A percentile compares a stretch with the other conserved stretches of the same genome.
These are phyloP conservation scores for Leucocoprinus leucothites DNA, from an alignment of 768 basidiomycete species.

Conservation along the genomic window DNA sequence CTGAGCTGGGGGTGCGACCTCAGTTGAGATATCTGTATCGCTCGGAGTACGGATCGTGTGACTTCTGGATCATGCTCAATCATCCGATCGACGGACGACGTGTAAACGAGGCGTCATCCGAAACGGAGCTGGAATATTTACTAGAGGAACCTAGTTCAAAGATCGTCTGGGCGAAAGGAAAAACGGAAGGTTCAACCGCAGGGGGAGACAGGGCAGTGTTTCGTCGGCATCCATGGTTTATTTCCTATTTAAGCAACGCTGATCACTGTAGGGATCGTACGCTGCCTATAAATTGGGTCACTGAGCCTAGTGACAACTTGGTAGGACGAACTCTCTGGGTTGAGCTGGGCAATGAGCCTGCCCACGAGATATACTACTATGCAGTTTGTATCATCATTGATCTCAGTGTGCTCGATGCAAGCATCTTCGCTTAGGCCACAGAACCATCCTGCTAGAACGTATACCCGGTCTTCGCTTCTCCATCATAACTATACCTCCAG, in stretches of 20 bases:
- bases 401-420: neutral
- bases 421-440: too few relatives aligned
- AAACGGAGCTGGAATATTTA: neutral
- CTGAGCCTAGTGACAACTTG: neutral
- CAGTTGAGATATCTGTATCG: conserved; percentile 20
- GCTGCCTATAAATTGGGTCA: neutral
- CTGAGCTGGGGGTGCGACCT: conserved; percentile 16
- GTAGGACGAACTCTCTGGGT: neutral
- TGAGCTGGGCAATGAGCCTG: conserved; percentile 1
- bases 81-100: neutral
- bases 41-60: neutral
- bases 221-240: neutral
- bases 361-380: conserved; percentile 1
- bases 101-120: neutral
- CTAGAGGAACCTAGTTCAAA: neutral
- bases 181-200: neutral
- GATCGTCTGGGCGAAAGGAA: conserved; percentile 2
- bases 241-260: neutral
- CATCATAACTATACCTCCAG: too few relatives aligned
- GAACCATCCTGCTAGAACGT: too few relatives aligned
- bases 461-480: too few relatives aligned
- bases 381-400: conserved; percentile 2
- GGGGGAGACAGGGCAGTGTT: neutral
- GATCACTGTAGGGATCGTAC: neutral
- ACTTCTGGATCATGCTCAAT: conserved; percentile 1